Base-by-base conservation (phyloP, 371 early-diverging fungal genomes). In the Mortierella sp. region DNA sequence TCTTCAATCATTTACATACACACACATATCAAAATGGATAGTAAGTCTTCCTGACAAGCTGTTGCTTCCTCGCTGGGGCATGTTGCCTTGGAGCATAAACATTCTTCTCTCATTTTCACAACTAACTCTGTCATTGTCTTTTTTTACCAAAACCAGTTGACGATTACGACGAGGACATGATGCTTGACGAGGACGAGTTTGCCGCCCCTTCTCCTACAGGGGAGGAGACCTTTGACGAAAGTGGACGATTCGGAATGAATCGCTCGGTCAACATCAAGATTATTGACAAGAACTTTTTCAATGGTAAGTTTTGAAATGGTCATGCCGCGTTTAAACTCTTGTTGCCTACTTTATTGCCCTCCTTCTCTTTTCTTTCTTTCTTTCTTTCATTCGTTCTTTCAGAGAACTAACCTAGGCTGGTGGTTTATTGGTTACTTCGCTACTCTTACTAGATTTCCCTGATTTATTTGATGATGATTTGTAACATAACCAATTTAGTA, bases 281-380 rank as follows among this genome's bases (percentile, higher is more conserved):
- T 32, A 66, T 76, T 19, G 77, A 76, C 72, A 76, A 72, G 77
- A 72, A 64, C 68, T 76, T 76, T 23, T 76, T 76, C 68, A 76
- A 76, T 64, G 77, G 77, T 59, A 66, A 49, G 31, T 34, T 26
- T 32, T 1, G 2, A 17, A n/a, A n/a, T 47, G 13, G 6, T 37
- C 40, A 10, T 35, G 35, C 15, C 55, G 28, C 28, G 55, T 28
- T 13, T 29, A 8, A 0, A 10, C n/a, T 19, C 19, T 1, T 17
- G 9, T 57, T 17, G 31, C 47, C 42, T n/a, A 22, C 22, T 23
- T 2, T 23, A 7, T 55, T 37, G 3, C 15, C 31, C 23, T 4
- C 22, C 1, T 43, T 26, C 10, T 13, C 15, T 13, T 9, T 29
- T 28, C 0, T 23, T 23, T 26, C 28, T 49, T n/a, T 23, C 51